Base-by-base conservation (phyloP, 139 green algal genomes). In the Chlamydomonas applanata region DNA sequence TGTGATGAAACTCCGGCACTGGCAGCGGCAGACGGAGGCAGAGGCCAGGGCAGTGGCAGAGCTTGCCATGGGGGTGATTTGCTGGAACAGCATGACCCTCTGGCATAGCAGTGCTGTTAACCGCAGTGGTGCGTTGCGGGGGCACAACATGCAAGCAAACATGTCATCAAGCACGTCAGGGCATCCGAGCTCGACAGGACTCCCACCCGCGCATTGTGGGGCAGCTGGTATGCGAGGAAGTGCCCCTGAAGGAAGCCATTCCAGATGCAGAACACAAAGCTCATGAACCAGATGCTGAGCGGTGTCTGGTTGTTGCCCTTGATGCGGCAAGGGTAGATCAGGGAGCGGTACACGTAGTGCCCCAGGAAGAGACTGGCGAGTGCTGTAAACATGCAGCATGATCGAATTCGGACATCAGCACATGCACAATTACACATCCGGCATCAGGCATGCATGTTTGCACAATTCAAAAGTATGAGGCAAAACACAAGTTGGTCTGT, bases 161-260 rank as follows among this genome's bases (percentile, higher is more conserved):
- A n/a, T n/a, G n/a, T n/a, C n/a, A n/a, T n/a, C n/a, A n/a, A n/a
- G n/a, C n/a, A n/a, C n/a, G n/a, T n/a, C n/a, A n/a, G n/a, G n/a
- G n/a, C n/a, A n/a, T n/a, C n/a, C n/a, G n/a, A 53, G 14, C 19
- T 66, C 24, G 3, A 85, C 7, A 0, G 40, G 29, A 1, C 73
- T 46, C 0, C 83, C 87, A 3, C 73, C 34, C 34, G 79, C 52
- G 0, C 54, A 40, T 0, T 44, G 66, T 56, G 57, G 13, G 52
- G 29, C 25, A 82, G 16, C 44, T 86, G 66, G 19, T 65, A 63
- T 36, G 65, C 25, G 2, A 89, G 61, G 75, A 64, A 73, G 56
- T 65, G 83, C 30, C 79, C 83, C 78, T 89, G 90, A 69, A 94
- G 53, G 56, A 85, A 91, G 11, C 89, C 90, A 65, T 95, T 95